A percentile compares a stretch with the other conserved stretches of the same genome.
phyloP scores from a whole-genome alignment of 176 grass and related monocot species.

The Carex littledalei region DNA sequence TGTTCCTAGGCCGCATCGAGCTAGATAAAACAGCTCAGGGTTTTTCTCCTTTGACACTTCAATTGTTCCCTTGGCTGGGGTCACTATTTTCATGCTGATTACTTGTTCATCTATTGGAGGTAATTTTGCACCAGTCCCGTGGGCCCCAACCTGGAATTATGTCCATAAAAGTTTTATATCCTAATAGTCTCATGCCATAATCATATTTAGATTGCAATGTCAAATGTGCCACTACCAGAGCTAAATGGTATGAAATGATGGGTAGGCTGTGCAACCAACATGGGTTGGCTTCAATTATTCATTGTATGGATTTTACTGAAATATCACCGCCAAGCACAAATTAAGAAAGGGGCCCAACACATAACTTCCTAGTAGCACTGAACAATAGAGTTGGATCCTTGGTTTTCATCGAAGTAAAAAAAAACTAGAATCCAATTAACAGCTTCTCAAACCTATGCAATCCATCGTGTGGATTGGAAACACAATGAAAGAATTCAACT shows the following conservation, averaged over 20 bases:
- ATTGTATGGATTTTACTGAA: not conserved
- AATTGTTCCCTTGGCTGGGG: conserved; percentile 76
- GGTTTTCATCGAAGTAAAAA: not conserved
- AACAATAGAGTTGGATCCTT: not conserved
- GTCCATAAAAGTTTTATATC: not conserved
- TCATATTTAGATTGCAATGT: not conserved
- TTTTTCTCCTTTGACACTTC: conserved; percentile 79
- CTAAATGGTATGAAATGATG: not conserved
- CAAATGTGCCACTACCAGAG: not conserved
- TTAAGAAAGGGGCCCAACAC: not conserved
- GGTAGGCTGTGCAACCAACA: not conserved
- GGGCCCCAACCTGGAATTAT: conserved; percentile 71
- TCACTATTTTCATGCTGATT: conserved; percentile 94
- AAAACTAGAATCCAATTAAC: not conserved
- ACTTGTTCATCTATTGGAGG: conserved; percentile 93
- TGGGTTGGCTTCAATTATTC: not conserved
- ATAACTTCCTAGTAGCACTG: not conserved
- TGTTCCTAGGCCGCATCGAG: conserved; percentile 68
- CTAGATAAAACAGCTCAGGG: conserved; percentile 88
- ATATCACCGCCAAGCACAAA: not conserved
- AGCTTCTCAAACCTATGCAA: not conserved
- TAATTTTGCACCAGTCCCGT: conserved; percentile 81
- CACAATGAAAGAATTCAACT: not conserved
- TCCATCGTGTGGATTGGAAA: not conserved
- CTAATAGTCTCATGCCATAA: not conserved